phyloP scores from a whole-genome alignment of 495 filamentous ascomycete species.

The Hyaloscypha variabilis region DNA sequence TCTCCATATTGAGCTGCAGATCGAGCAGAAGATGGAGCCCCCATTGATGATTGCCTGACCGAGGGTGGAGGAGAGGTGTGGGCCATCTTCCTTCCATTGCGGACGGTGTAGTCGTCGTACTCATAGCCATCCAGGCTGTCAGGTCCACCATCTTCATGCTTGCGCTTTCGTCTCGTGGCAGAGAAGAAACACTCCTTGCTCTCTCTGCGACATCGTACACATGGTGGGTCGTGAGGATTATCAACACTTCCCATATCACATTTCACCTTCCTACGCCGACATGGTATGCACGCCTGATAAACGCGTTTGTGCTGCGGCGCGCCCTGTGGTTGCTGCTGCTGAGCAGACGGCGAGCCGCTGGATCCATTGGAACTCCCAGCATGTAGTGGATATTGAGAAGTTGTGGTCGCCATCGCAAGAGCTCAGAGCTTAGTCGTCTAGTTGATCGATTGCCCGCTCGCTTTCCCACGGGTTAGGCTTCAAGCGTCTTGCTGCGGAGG shows the following conservation, averaged over 20 bases:
- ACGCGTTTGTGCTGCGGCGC: constrained; percentile 65
- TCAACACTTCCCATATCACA: constrained; percentile 95
- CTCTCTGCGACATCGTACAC: constrained; percentile 90
- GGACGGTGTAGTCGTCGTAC: constrained; percentile 55
- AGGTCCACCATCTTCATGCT: constrained; percentile 69
- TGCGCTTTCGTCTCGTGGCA: constrained; percentile 90
- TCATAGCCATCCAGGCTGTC: constrained; percentile 50
- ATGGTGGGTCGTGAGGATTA: constrained; percentile 85
- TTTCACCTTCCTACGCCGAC: constrained; percentile 87
- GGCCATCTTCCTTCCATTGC: constrained; percentile 56
- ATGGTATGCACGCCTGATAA: constrained; percentile 90
- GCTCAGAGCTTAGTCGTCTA: constrained; percentile 10
- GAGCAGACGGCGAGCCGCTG: constrained; percentile 13
- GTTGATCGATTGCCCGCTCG: constrained; percentile 18
- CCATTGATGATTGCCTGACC: constrained; percentile 39
- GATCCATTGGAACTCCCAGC: constrained; percentile 25
- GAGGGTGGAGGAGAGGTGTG: constrained; percentile 33
- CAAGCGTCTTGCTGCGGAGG: constrained; percentile 26
- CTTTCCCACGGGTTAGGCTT: constrained; percentile 28
- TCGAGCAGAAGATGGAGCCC: constrained; percentile 38
- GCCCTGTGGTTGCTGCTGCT: constrained; percentile 23
- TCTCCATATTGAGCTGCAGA: constrained; percentile 18
- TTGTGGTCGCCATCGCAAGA: constrained; percentile 25
- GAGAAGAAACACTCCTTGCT: constrained; percentile 96
- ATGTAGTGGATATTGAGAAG: constrained; percentile 22